Evolutionary conservation across 345 rosid species (phyloP).

Genomic region (Anacardium occidentale): DNA sequence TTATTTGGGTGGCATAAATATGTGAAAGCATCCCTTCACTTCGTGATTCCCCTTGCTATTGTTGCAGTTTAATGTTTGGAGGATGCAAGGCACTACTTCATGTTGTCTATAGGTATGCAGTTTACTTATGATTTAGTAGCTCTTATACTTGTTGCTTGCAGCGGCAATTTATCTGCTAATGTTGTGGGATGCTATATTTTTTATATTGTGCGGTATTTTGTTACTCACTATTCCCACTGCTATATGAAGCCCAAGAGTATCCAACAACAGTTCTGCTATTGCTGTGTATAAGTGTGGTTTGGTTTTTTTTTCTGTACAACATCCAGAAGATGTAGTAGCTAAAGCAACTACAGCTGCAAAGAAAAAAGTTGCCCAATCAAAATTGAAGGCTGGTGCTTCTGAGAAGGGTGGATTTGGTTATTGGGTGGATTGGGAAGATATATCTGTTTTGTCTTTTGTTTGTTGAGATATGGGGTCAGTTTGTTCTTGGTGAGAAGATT

Average conservation of each 20-base stretch:
- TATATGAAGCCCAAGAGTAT: conserved; percentile 73
- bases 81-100: conserved; percentile 81
- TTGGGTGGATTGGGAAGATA: conserved; percentile 48
- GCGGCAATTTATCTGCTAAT: conserved; percentile 9
- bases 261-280: conserved; percentile 69
- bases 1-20: conserved; percentile 99
- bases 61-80: conserved; percentile 67
- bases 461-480: conserved; percentile 71
- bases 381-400: conserved; percentile 2
- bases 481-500: conserved; percentile 58
- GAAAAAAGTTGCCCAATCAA: conserved; percentile 22
- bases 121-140: too few relatives aligned
- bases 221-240: conserved; percentile 83
- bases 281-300: conserved; percentile 51
- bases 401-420: conserved; percentile 35
- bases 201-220: conserved; percentile 57
- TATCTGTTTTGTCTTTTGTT: conserved; percentile 61
- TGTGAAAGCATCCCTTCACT: conserved; percentile 94
- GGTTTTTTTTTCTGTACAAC: conserved; percentile 51
- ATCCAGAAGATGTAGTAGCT: conserved; percentile 12
- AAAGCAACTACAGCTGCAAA: conserved; percentile 14
- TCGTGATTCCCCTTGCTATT: conserved; percentile 73
- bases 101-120: conserved; percentile 69
- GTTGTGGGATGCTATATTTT: conserved; percentile 7
- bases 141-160: background rate